Evolutionary conservation across 805 yeast genomes (phyloP).

Genomic region (Ogataea glucozyma): DNA sequence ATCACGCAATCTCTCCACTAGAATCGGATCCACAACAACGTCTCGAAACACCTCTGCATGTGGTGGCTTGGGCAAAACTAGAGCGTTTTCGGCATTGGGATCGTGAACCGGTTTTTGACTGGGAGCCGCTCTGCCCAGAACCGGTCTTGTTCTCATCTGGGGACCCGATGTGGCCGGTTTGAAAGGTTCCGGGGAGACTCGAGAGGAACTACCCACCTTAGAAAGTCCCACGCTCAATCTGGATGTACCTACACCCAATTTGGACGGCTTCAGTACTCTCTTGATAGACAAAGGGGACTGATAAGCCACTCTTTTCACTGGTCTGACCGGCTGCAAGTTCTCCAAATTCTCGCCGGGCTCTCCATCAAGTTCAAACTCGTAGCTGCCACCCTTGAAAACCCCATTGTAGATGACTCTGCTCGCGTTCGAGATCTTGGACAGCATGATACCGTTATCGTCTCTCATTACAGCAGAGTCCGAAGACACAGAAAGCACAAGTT

Average conservation of each 20-base stretch:
- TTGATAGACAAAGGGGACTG: conserved; percentile 4
- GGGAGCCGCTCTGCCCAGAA: conserved; percentile 8
- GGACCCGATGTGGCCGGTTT: background rate
- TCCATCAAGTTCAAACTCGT: conserved; percentile 64
- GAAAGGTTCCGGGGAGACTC: too few species aligned
- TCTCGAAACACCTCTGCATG: conserved; percentile 26
- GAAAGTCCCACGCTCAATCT: background rate
- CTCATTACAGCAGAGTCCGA: conserved; percentile 25
- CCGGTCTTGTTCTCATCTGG: background rate
- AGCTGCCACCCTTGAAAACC: conserved; percentile 51
- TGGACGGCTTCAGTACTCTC: conserved; percentile 3
- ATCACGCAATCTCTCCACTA: conserved; percentile 60
- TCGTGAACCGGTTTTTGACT: conserved; percentile 42
- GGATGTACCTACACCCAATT: conserved; percentile 2
- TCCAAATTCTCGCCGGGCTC: conserved; percentile 30
- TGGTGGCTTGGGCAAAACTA: conserved; percentile 35
- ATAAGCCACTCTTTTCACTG: conserved; percentile 19
- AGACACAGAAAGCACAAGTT: conserved; percentile 37
- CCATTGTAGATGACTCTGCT: conserved; percentile 25
- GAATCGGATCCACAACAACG: conserved; percentile 61
- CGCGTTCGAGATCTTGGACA: conserved; percentile 24
- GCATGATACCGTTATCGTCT: conserved; percentile 32
- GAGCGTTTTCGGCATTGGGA: conserved; percentile 36
- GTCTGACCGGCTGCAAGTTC: background rate
- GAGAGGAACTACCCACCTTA: too few species aligned